Percentiles rank a stretch among this genome's conserved stretches.
Evolutionary conservation across 208 protist species (phyloP).

Genomic region (Plasmodiophora brassicae): DNA sequence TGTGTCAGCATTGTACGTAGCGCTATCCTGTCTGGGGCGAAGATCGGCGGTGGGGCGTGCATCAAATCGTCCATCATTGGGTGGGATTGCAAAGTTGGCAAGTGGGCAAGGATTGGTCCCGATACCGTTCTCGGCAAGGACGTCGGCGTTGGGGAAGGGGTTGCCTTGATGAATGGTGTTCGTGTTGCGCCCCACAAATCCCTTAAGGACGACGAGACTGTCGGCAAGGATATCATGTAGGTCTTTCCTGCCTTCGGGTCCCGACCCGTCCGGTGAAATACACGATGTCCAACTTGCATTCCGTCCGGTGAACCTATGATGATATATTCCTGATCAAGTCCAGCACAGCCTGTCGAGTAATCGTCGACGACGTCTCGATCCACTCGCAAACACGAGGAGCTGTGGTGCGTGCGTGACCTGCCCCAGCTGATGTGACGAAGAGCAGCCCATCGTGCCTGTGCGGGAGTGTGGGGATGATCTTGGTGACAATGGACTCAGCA

Average conservation of each 20-base stretch:
- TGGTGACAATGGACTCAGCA: not conserved
- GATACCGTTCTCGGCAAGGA: constrained; percentile 85
- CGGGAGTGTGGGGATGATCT: not conserved
- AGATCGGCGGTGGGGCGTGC: not conserved
- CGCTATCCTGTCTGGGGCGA: not conserved
- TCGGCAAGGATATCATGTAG: not conserved
- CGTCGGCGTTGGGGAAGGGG: constrained; percentile 74
- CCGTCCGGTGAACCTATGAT: too few relatives aligned
- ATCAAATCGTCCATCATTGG: constrained; percentile 40
- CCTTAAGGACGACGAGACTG: not conserved
- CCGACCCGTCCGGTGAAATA: too few relatives aligned
- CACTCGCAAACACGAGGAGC: too few relatives aligned
- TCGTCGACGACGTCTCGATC: too few relatives aligned
- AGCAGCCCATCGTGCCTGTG: not conserved
- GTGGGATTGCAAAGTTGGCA: constrained; percentile 36
- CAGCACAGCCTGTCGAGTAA: too few relatives aligned
- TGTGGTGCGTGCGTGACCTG: too few relatives aligned
- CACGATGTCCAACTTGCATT: too few relatives aligned
- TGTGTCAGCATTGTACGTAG: constrained; percentile 37
- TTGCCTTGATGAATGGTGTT: not conserved
- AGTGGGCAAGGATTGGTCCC: constrained; percentile 77
- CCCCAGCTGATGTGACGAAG: not conserved
- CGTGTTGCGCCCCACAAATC: not conserved
- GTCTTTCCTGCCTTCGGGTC: too few relatives aligned
- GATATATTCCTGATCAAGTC: too few relatives aligned